Conservation (phyloP, 768 basidiomycete genomes). For the Hypholoma sublateritium region DNA sequence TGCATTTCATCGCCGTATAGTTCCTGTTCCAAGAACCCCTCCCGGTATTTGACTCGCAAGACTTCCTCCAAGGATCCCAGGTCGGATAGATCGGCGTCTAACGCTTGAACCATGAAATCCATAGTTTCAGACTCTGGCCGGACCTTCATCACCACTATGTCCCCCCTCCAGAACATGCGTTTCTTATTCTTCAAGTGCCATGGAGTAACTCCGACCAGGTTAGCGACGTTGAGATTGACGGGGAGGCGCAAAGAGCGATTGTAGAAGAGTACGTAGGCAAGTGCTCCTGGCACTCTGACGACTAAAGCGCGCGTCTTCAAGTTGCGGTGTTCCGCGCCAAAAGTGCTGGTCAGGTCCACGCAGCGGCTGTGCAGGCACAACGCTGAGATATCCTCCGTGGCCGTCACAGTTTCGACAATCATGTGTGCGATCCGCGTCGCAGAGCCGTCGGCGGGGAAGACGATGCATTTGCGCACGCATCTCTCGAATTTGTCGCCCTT, state of each 20-base stretch:
- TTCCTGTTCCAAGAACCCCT: slow-evolving; percentile 4
- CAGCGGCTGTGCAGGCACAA: slow-evolving; percentile 8
- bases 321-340: slow-evolving; percentile 9
- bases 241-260: slow-evolving; percentile 16
- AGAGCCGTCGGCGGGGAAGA: slow-evolving; percentile 7
- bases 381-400: not conserved
- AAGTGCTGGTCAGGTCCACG: slow-evolving; percentile 13
- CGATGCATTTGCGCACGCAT: slow-evolving; percentile 15
- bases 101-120: slow-evolving; percentile 3
- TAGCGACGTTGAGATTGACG: slow-evolving; percentile 13
- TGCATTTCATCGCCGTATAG: not conserved
- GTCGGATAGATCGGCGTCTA: slow-evolving; percentile 11
- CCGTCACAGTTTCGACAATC: slow-evolving; percentile 8
- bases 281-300: not conserved
- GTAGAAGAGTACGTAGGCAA: slow-evolving; percentile 8
- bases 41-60: slow-evolving; percentile 5
- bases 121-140: slow-evolving; percentile 4
- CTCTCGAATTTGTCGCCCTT: slow-evolving; percentile 11
- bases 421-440: slow-evolving; percentile 2
- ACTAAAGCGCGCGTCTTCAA: slow-evolving; percentile 4
- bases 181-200: slow-evolving; percentile 8
- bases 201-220: slow-evolving; percentile 6
- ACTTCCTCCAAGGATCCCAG: slow-evolving; percentile 8
- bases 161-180: slow-evolving; percentile 19
- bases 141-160: slow-evolving; percentile 16